Evolutionary conservation across 164 flowering plant species (phyloP).

Genomic region (Dillenia suffruticosa): DNA sequence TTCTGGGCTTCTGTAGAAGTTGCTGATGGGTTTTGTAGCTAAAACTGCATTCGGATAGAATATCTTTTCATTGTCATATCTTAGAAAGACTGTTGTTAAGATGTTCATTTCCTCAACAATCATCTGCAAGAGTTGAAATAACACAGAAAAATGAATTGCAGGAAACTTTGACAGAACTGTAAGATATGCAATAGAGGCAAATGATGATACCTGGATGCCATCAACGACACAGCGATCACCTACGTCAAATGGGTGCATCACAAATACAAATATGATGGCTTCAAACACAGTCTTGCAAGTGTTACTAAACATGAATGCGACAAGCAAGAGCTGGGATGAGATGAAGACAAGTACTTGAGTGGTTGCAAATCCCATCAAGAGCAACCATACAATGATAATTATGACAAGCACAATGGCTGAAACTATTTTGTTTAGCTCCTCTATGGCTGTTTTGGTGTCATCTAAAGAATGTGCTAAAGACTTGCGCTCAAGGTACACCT

Average conservation of each 20-base stretch:
- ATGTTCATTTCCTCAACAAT: slow-evolving; percentile 93
- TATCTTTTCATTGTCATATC: slow-evolving; percentile 80
- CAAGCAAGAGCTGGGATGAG: slow-evolving; percentile 67
- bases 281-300: slow-evolving; percentile 75
- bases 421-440: slow-evolving; percentile 62
- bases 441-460: slow-evolving; percentile 87
- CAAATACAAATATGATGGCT: slow-evolving; percentile 83
- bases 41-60: slow-evolving; percentile 73
- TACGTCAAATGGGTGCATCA: slow-evolving; percentile 93
- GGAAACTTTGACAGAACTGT: not conserved
- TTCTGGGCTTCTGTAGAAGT: slow-evolving; percentile 79
- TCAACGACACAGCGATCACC: slow-evolving; percentile 96
- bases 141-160: slow-evolving; percentile 6
- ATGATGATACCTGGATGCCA: slow-evolving; percentile 69
- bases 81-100: slow-evolving; percentile 70
- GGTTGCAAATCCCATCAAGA: slow-evolving; percentile 66
- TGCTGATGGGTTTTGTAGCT: slow-evolving; percentile 76
- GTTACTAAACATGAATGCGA: slow-evolving; percentile 77
- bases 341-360: slow-evolving; percentile 68
- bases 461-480: slow-evolving; percentile 66
- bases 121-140: slow-evolving; percentile 43
- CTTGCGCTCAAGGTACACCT: slow-evolving; percentile 74
- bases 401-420: slow-evolving; percentile 41
- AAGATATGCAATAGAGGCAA: not conserved
- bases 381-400: slow-evolving; percentile 51